Conservation (phyloP, 345 rosid species). For the Toxicodendron radicans region DNA sequence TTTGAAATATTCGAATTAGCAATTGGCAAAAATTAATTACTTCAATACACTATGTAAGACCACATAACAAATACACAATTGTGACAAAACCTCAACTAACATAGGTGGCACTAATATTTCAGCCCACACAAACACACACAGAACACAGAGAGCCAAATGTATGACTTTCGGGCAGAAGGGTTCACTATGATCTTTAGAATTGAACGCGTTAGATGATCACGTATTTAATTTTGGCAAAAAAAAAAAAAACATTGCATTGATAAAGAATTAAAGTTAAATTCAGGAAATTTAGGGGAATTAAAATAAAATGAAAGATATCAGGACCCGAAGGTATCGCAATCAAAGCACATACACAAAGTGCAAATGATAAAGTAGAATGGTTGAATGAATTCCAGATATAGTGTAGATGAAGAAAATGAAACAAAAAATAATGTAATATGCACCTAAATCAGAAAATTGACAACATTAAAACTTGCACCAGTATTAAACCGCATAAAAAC, state of each 20-base stretch:
- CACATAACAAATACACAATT: not conserved
- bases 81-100: not conserved
- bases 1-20: constrained; percentile 3
- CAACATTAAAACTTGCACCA: no score
- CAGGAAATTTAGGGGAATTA: no score
- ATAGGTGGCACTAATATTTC: not conserved
- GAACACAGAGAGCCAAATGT: no score
- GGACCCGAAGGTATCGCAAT: not conserved
- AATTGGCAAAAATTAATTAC: not conserved
- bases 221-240: not conserved
- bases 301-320: no score
- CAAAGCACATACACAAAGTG: not conserved
- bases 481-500: no score
- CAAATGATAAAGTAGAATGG: not conserved
- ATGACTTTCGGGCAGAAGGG: not conserved
- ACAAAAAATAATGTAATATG: not conserved
- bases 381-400: not conserved
- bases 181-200: not conserved
- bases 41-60: not conserved
- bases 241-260: no score
- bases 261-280: no score
- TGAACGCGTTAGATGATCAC: not conserved
- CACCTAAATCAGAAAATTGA: not conserved
- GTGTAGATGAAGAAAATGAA: not conserved
- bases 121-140: not conserved